These are phyloP conservation scores for Cordyceps militaris DNA, from an alignment of 2,329 filamentous ascomycete species.

Conservation along the genomic window DNA sequence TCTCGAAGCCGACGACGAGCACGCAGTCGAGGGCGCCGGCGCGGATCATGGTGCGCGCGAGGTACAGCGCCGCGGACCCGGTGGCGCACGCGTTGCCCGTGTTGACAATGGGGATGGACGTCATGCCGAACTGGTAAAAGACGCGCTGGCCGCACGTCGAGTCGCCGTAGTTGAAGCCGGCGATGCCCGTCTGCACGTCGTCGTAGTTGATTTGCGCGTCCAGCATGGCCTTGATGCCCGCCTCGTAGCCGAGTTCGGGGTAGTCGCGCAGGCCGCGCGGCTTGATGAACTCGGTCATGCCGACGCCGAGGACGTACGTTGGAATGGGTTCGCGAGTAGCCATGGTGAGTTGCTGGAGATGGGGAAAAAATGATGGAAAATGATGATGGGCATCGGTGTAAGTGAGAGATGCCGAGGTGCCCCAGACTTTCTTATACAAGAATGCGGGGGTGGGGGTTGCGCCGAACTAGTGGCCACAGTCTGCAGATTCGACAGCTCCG, in stretches of 20 bases:
- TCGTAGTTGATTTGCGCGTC: constrained; percentile 92
- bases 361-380: neutral
- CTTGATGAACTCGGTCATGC: constrained; percentile 99
- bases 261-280: constrained; percentile 90
- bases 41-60: constrained; percentile 73
- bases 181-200: constrained; percentile 87
- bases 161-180: constrained; percentile 96
- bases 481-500: too few relatives aligned
- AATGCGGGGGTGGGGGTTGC: constrained; percentile 6
- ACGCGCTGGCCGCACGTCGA: constrained; percentile 91
- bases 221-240: constrained; percentile 81
- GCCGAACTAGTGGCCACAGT: neutral
- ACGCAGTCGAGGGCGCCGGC: constrained; percentile 80
- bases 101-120: constrained; percentile 91
- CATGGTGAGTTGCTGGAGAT: neutral
- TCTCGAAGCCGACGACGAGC: constrained; percentile 91
- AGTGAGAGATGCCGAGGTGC: constrained; percentile 3
- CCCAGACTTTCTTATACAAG: neutral
- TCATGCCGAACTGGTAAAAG: constrained; percentile 99
- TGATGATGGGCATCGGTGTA: neutral
- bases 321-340: neutral
- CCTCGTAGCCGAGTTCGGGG: constrained; percentile 88
- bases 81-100: constrained; percentile 99
- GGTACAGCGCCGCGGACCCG: constrained; percentile 77
- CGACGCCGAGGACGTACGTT: constrained; percentile 88